Conservation (phyloP, 2,329 filamentous ascomycete species). For the Talaromyces piceae region DNA sequence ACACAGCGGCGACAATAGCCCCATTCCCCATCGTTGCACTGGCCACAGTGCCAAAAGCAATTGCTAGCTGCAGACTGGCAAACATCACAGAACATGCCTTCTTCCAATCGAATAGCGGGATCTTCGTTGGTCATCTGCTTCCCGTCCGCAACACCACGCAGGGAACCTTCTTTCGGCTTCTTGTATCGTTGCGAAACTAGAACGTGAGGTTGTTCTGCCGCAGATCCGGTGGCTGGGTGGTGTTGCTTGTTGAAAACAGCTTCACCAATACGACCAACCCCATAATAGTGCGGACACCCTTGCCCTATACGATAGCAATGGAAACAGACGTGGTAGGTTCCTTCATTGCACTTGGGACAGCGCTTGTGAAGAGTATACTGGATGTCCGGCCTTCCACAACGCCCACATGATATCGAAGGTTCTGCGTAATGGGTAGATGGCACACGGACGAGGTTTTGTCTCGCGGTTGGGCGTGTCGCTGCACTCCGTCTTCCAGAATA, state of each 20-base stretch:
- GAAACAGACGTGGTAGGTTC: slow-evolving; percentile 71
- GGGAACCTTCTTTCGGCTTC: slow-evolving; percentile 21
- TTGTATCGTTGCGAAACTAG: slow-evolving; percentile 34
- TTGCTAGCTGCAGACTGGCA: slow-evolving; percentile 68
- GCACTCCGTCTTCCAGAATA: slow-evolving; percentile 14
- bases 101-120: slow-evolving; percentile 60
- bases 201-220: slow-evolving; percentile 45
- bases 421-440: slow-evolving; percentile 49
- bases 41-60: slow-evolving; percentile 82
- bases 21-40: slow-evolving; percentile 90
- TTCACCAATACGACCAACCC: slow-evolving; percentile 70
- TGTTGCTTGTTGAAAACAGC: slow-evolving; percentile 53
- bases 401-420: slow-evolving; percentile 65
- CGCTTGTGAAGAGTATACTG: slow-evolving; percentile 83
- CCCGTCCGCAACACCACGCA: slow-evolving; percentile 31
- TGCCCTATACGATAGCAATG: slow-evolving; percentile 69
- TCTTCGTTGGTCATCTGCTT: slow-evolving; percentile 56
- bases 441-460: slow-evolving; percentile 21
- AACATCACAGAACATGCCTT: slow-evolving; percentile 74
- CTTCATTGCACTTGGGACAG: slow-evolving; percentile 62
- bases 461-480: slow-evolving; percentile 25
- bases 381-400: slow-evolving; percentile 64
- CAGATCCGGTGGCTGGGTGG: slow-evolving; percentile 33
- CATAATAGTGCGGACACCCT: slow-evolving; percentile 82
- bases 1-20: slow-evolving; percentile 87